These are phyloP conservation scores for Coemansia sp. DNA, from an alignment of 192 early-diverging fungal species.

Conservation along the genomic window DNA sequence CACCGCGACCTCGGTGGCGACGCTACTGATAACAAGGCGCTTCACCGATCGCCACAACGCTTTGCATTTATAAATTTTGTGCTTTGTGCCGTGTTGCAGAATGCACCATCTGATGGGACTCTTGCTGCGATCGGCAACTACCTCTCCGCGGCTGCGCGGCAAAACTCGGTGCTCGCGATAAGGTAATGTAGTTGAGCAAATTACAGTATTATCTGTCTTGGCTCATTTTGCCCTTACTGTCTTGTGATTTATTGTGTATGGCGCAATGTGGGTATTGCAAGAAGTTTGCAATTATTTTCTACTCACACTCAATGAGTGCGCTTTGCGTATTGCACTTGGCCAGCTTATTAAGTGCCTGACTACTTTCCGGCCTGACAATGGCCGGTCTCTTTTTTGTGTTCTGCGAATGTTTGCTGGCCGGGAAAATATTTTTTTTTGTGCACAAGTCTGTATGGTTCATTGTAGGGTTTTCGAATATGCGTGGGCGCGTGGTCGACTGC, in stretches of 20 bases:
- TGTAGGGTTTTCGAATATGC: constrained; percentile 16
- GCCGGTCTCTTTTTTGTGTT: constrained; percentile 2
- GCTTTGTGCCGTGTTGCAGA: constrained; percentile 7
- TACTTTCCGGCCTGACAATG: neutral
- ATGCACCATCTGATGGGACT: constrained; percentile 4
- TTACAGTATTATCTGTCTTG: neutral
- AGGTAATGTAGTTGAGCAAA: constrained; percentile 32
- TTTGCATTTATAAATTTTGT: constrained; percentile 21
- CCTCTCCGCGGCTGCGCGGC: constrained; percentile 2
- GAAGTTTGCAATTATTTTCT: neutral
- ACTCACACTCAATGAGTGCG: neutral
- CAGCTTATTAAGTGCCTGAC: neutral
- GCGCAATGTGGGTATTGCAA: neutral
- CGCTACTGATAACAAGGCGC: neutral
- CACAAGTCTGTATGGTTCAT: neutral
- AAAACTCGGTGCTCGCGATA: constrained; percentile 30
- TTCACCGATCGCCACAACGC: neutral
- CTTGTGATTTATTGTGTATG: neutral
- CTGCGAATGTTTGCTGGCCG: neutral
- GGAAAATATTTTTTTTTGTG: neutral
- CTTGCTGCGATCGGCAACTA: constrained; percentile 14
- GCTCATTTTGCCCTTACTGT: neutral
- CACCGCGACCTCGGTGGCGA: constrained; percentile 12
- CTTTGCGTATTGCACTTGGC: neutral
- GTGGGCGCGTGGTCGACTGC: neutral